Evolutionary conservation across 148 eudicot genomes (phyloP).

Genomic region (Bassia scoparia): DNA sequence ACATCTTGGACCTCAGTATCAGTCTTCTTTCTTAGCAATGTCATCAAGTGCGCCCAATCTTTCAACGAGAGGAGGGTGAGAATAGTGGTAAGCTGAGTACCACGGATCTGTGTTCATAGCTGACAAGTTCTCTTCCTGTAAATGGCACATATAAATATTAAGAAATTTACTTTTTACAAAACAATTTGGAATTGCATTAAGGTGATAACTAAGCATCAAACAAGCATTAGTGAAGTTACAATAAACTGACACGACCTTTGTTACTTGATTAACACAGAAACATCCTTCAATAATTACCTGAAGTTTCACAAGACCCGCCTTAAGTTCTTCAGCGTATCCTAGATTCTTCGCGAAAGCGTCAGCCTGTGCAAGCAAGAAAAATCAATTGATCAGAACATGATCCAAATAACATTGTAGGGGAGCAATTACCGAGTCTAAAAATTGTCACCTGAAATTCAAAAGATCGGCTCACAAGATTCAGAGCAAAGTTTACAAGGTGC

Average conservation of each 20-base stretch:
- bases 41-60: conserved; percentile 77
- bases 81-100: conserved; percentile 95
- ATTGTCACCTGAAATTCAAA: conserved; percentile 89
- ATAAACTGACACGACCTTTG: not conserved
- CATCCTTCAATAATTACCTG: conserved; percentile 46
- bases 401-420: not conserved
- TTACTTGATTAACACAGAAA: not conserved
- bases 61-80: conserved; percentile 97
- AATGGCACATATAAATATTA: conserved; percentile 6
- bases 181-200: too few species aligned
- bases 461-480: conserved; percentile 93
- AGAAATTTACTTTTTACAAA: not conserved
- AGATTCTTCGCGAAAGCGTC: conserved; percentile 97
- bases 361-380: conserved; percentile 49
- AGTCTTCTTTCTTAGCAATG: conserved; percentile 64
- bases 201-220: not conserved
- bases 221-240: not conserved
- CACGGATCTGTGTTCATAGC: conserved; percentile 98
- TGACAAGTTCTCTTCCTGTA: conserved; percentile 90
- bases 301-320: conserved; percentile 86
- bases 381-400: conserved; percentile 15
- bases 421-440: not conserved
- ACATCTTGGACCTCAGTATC: conserved; percentile 13
- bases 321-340: conserved; percentile 68
- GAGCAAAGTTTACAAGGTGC: conserved; percentile 80